Percentiles rank a stretch among this genome's conserved stretches.
phyloP scores from a whole-genome alignment of 345 rosid genomes.

The Trapa bicornis region DNA sequence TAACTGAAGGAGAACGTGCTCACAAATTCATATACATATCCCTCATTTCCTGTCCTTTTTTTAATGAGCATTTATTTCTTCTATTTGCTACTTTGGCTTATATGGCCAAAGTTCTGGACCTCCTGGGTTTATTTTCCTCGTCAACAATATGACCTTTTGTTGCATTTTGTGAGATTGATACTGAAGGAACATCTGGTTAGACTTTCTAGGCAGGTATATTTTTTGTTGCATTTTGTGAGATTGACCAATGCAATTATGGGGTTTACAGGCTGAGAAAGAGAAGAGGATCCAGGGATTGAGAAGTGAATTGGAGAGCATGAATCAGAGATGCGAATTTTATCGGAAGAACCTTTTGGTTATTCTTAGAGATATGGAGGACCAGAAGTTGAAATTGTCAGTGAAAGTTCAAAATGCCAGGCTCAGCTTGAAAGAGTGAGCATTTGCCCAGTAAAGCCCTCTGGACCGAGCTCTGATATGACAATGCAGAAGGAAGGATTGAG shows the following conservation, averaged over 20 bases:
- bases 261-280: constrained; percentile 58
- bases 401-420: constrained; percentile 81
- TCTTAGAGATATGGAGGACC: constrained; percentile 79
- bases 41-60: too few species aligned
- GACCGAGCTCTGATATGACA: background rate
- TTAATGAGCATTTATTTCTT: background rate
- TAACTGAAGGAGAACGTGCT: too few species aligned
- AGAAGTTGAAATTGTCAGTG: constrained; percentile 64
- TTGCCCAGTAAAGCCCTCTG: background rate
- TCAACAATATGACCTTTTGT: background rate
- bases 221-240: background rate
- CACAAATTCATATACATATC: background rate
- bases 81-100: background rate
- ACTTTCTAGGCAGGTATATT: background rate
- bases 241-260: background rate
- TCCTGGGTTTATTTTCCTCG: background rate
- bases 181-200: background rate
- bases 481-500: background rate
- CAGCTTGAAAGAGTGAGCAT: constrained; percentile 54
- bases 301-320: constrained; percentile 47
- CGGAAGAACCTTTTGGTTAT: constrained; percentile 50
- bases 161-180: background rate
- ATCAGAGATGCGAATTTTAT: constrained; percentile 61
- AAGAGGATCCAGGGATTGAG: constrained; percentile 49
- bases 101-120: background rate